Base-by-base conservation (phyloP, 129 eudicot species). In the Glebionis coronaria region DNA sequence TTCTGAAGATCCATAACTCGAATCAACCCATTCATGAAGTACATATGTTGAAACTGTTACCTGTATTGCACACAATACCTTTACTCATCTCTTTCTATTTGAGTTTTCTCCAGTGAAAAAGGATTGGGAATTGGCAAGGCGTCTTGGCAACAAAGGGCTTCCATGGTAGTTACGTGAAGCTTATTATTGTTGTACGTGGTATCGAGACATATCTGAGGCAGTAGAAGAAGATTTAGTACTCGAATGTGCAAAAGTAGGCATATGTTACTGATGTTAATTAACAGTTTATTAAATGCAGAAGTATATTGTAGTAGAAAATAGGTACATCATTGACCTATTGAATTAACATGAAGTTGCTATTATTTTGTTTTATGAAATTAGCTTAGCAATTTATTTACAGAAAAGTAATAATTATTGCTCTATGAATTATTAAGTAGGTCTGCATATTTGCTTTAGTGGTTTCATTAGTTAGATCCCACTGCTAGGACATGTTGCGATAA, bases 61-160 rank as follows among this genome's bases (percentile, higher is more conserved):
- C 49, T 38, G 8, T 10, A 15, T 3, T 31, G n/a, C 20, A 61
- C 13, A 31, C 49, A 3, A 16, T 16, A 15, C 46, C 45, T 35
- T 44, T 18, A 38, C 25, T 38, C 25, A 61, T n/a, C 49, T 35
- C 23, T 35, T 29, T 31, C 27, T 35, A 38, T 38, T 16, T 4
- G 47, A 15, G 1, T 38, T 38, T 15, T 35, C 13, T 61, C 28
- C 81, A 90, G 97, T 90, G 97, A 76, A 82, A 79, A 90, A 86
- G 77, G 97, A 90, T 54, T 80, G 79, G 69, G 95, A 86, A 71
- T 76, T 84, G 78, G 97, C 97, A 13, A 72, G 97, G 12, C 76
- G 95, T 52, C 82, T 90, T 42, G 95, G 95, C 70, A 81, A 81
- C 56, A 90, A 83, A 82, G 97, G 91, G 70, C 82, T 71, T 38